Conservation (phyloP, 1,284 basidiomycete genomes). For the Cryptococcus sp. region DNA sequence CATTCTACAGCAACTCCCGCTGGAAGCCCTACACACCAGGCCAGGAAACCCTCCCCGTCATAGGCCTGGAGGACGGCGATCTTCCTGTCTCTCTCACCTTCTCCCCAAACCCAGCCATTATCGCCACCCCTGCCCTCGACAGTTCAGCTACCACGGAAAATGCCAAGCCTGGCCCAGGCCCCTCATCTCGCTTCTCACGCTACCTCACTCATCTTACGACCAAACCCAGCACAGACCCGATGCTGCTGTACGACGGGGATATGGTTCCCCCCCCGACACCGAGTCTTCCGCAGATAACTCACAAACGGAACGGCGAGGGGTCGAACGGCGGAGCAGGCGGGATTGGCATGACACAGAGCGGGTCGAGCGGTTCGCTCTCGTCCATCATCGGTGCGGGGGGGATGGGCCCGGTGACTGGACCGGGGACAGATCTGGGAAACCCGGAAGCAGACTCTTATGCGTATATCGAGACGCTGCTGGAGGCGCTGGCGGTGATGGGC, state of each 20-base stretch:
- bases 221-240: conserved; percentile 71
- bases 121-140: conserved; percentile 5
- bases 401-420: conserved; percentile 1
- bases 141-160: background rate
- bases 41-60: conserved; percentile 57
- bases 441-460: conserved; percentile 90
- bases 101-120: background rate
- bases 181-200: conserved; percentile 50
- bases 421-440: conserved; percentile 52
- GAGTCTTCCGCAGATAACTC: conserved; percentile 3
- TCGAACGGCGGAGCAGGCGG: too few species aligned
- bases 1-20: conserved; percentile 89
- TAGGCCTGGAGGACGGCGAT: conserved; percentile 13
- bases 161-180: conserved; percentile 12
- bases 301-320: too few species aligned
- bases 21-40: conserved; percentile 83
- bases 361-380: conserved; percentile 19
- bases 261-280: conserved; percentile 11
- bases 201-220: conserved; percentile 69
- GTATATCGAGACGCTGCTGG: conserved; percentile 90
- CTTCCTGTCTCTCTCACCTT: background rate
- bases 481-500: conserved; percentile 85
- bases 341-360: background rate
- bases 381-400: conserved; percentile 11
- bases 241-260: conserved; percentile 63